Evolutionary conservation across 108 stramenopile genomes (phyloP).

Genomic region (Nitzschia sp.): DNA sequence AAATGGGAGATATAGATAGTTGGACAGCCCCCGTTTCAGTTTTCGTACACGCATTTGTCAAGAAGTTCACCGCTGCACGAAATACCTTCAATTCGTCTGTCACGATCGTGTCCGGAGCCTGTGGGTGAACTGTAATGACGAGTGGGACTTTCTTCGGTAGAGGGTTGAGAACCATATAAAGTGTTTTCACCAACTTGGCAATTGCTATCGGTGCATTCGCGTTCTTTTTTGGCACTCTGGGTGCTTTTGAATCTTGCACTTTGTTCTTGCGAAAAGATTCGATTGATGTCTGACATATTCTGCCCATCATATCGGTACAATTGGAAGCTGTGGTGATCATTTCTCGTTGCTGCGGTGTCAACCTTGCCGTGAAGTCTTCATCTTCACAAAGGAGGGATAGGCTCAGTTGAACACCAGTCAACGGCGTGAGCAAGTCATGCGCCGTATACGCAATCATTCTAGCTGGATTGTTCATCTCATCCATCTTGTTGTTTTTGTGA

Average conservation of each 20-base stretch:
- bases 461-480: conserved; percentile 41
- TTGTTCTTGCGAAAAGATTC: conserved; percentile 45
- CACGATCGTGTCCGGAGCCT: conserved; percentile 43
- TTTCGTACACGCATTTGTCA: conserved; percentile 65
- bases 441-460: conserved; percentile 63
- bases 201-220: conserved; percentile 24
- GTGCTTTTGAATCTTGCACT: conserved; percentile 1
- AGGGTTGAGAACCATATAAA: conserved; percentile 53
- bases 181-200: conserved; percentile 40
- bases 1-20: conserved; percentile 32
- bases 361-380: conserved; percentile 19
- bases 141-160: conserved; percentile 66
- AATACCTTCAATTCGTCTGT: conserved; percentile 69
- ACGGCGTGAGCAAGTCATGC: conserved; percentile 76
- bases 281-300: conserved; percentile 66
- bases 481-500: conserved; percentile 37
- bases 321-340: conserved; percentile 42
- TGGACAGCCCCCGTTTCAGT: conserved; percentile 53
- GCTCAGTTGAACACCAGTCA: conserved; percentile 64
- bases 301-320: conserved; percentile 58
- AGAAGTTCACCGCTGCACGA: conserved; percentile 63
- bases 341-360: conserved; percentile 48
- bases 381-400: conserved; percentile 61
- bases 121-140: conserved; percentile 40
- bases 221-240: not conserved